Conservation (phyloP, 1,284 basidiomycete genomes). For the Pseudozyma pruni region DNA sequence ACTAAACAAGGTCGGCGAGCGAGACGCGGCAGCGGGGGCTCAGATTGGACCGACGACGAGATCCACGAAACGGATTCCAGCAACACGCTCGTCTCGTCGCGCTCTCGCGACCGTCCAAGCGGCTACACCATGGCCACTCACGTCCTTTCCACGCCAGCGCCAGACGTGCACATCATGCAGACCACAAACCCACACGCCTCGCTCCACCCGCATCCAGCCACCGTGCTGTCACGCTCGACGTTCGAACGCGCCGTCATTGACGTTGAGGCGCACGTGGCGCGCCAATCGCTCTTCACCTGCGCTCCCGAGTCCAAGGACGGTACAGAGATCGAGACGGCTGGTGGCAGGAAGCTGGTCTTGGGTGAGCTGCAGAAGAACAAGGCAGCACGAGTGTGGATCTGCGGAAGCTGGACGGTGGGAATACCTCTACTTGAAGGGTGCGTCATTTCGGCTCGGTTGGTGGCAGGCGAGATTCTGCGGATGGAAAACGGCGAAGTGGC, state of each 20-base stretch:
- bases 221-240: slow-evolving; percentile 30
- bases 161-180: slow-evolving; percentile 44
- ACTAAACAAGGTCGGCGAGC: not conserved
- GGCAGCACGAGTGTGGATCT: slow-evolving; percentile 11
- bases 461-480: slow-evolving; percentile 15
- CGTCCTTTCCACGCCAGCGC: slow-evolving; percentile 18
- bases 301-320: not conserved
- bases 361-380: slow-evolving; percentile 13
- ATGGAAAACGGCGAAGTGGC: not conserved
- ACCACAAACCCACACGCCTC: slow-evolving; percentile 59
- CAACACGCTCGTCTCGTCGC: slow-evolving; percentile 2
- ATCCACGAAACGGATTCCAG: too few species aligned
- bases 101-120: not conserved
- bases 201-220: slow-evolving; percentile 26
- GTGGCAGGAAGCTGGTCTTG: not conserved
- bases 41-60: slow-evolving; percentile 13
- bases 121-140: slow-evolving; percentile 62
- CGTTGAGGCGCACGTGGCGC: slow-evolving; percentile 11
- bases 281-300: slow-evolving; percentile 10
- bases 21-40: not conserved
- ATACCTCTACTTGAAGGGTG: slow-evolving; percentile 43
- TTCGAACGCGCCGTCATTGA: slow-evolving; percentile 60
- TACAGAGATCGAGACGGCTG: slow-evolving; percentile 2
- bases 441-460: slow-evolving; percentile 17
- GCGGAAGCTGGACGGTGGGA: slow-evolving; percentile 27